These are phyloP conservation scores for Vigna reflexopilosa DNA, from an alignment of 306 rosid species.

Conservation along the genomic window DNA sequence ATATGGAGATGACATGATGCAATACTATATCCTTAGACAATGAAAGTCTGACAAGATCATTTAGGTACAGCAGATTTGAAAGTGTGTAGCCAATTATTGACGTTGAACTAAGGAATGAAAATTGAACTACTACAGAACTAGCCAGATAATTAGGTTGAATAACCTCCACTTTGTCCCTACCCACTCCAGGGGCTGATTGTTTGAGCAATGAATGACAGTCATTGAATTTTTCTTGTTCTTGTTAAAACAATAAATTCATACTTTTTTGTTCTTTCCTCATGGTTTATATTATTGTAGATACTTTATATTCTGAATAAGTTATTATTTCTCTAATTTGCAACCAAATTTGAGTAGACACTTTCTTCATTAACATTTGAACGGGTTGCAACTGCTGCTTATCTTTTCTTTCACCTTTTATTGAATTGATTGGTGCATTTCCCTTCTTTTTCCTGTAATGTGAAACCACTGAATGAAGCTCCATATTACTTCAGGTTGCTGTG, in stretches of 20 bases:
- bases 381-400: conserved; percentile 9
- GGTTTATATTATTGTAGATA: background rate
- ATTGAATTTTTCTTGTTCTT: conserved; percentile 5
- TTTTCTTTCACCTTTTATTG: conserved; percentile 5
- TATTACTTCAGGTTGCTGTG: conserved; percentile 75
- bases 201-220: background rate
- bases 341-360: background rate
- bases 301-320: background rate
- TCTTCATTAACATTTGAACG: background rate
- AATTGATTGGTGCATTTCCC: conserved; percentile 15
- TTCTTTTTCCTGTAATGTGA: conserved; percentile 14
- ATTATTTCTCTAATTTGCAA: conserved; percentile 17
- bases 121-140: conserved; percentile 12
- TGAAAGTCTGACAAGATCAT: background rate
- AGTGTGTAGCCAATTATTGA: background rate
- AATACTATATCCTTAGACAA: conserved; percentile 8
- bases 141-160: background rate
- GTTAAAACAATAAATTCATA: background rate
- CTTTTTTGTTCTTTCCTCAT: background rate
- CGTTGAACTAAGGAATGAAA: conserved; percentile 5
- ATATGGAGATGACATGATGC: conserved; percentile 20
- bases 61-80: conserved; percentile 9
- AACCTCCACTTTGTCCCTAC: background rate
- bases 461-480: conserved; percentile 31
- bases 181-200: background rate